phyloP scores from a whole-genome alignment of 805 yeast genomes.

The Teunomyces tritomae region DNA sequence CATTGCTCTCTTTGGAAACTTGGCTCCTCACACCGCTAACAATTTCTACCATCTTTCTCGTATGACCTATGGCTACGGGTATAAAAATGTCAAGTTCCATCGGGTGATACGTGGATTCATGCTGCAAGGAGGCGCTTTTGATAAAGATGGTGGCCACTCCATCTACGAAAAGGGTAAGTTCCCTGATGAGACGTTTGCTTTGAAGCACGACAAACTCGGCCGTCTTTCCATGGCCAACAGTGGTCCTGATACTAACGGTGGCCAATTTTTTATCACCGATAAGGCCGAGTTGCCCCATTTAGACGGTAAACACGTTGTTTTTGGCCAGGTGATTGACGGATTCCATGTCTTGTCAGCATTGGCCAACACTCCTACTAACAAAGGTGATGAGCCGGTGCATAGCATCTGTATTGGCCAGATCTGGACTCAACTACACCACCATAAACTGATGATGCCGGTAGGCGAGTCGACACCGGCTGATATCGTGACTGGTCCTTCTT shows the following conservation, averaged over 20 bases:
- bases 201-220: constrained; percentile 22
- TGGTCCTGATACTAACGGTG: constrained; percentile 23
- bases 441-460: neutral
- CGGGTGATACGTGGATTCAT: constrained; percentile 35
- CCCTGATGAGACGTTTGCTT: constrained; percentile 21
- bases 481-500: neutral
- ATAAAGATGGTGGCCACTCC: constrained; percentile 16
- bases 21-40: constrained; percentile 49
- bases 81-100: constrained; percentile 26
- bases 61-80: constrained; percentile 27
- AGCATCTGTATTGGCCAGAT: constrained; percentile 11
- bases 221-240: constrained; percentile 26
- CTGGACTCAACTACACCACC: neutral
- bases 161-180: constrained; percentile 12
- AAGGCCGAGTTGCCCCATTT: constrained; percentile 13
- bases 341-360: constrained; percentile 19
- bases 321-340: constrained; percentile 25
- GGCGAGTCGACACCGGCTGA: neutral
- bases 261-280: constrained; percentile 23
- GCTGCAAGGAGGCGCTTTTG: constrained; percentile 40
- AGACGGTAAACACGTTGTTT: constrained; percentile 25
- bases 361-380: neutral
- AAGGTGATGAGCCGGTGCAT: neutral
- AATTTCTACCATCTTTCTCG: constrained; percentile 32
- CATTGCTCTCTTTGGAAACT: constrained; percentile 63